Base-by-base conservation (phyloP, 345 rosid species). In the Iberis pinnata region DNA sequence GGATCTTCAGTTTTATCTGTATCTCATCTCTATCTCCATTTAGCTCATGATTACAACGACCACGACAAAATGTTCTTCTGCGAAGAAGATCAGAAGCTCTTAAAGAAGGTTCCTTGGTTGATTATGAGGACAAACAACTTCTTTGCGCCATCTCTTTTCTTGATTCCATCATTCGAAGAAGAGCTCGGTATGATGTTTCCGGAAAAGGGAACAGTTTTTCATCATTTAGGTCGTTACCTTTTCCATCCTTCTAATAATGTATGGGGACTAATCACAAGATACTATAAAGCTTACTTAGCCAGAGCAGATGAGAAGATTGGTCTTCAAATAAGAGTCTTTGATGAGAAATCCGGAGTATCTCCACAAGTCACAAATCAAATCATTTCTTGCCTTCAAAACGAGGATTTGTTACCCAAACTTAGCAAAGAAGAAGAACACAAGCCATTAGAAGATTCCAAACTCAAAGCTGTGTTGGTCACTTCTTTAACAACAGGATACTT, bases 41-140 rank as follows among this genome's bases (percentile, higher is more conserved):
- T 85, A 59, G 71, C 56, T 58, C 82, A 82, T 41, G 87, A 80
- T 41, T 82, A 78, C 67, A 75, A 67, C 5, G 71, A 80, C 14
- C 70, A 78, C 5, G 95, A 82, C 68, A 82, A 82, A 65, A 76
- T 75, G 44, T 85, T 84, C 70, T 85, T 80, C 70, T 80, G 87
- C 10, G 73, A 63, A 42, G 81, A 70, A 46, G 76, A 78, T 24
- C 87, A 82, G 44, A 64, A 25, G 14, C 31, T 68, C 6, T 15
- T 80, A 0, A 63, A 32, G 49, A 73, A 49, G 17, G 81, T 80
- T 58, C 78, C 84, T 9, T 85, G 95, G 95, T 67, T 85, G 75
- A 67, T 82, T 45, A 64, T 85, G 65, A 80, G 68, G 62, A 73
- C 84, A 2, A 78, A 85, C 64, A 78, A 80, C 63, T 85, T 80